These are phyloP conservation scores for Agaricales sp. DNA, from an alignment of 1,284 basidiomycete genomes.

Conservation along the genomic window DNA sequence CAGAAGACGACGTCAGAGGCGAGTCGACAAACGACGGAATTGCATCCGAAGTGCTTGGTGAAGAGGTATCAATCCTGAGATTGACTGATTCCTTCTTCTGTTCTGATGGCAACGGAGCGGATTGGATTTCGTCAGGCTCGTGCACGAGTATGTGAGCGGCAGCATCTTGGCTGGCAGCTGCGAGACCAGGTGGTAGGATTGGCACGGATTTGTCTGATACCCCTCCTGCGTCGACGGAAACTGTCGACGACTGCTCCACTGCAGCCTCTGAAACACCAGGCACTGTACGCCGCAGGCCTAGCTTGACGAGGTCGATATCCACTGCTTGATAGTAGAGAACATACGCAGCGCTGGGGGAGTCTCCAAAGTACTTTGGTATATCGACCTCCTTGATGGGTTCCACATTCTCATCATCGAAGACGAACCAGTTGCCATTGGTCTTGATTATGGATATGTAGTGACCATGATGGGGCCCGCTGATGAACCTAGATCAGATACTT, in stretches of 20 bases:
- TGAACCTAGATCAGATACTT: conserved; percentile 11
- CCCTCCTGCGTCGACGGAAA: conserved; percentile 12
- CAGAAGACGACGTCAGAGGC: neutral
- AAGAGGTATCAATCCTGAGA: too few relatives aligned
- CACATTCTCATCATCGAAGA: conserved; percentile 95
- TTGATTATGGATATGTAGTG: conserved; percentile 96
- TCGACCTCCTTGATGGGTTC: conserved; percentile 82
- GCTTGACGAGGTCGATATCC: conserved; percentile 63
- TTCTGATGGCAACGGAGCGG: too few relatives aligned
- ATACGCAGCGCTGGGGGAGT: conserved; percentile 86
- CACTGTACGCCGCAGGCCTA: conserved; percentile 44
- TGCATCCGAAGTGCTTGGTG: neutral
- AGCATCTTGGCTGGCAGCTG: too few relatives aligned
- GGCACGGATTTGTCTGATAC: conserved; percentile 14
- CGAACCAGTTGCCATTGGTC: conserved; percentile 76
- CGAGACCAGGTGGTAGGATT: neutral
- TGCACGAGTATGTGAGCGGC: too few relatives aligned
- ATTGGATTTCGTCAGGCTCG: too few relatives aligned
- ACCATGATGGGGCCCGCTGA: conserved; percentile 89
- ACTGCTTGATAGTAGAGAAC: conserved; percentile 96
- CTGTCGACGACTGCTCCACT: neutral
- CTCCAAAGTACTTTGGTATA: conserved; percentile 92
- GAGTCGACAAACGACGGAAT: neutral
- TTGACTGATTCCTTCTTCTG: too few relatives aligned
- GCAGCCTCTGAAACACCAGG: conserved; percentile 13